Evolutionary conservation across 306 rosid genomes (phyloP), one percentile per base, ranked within the genome.

Genomic region (Fagus sylvatica): DNA sequence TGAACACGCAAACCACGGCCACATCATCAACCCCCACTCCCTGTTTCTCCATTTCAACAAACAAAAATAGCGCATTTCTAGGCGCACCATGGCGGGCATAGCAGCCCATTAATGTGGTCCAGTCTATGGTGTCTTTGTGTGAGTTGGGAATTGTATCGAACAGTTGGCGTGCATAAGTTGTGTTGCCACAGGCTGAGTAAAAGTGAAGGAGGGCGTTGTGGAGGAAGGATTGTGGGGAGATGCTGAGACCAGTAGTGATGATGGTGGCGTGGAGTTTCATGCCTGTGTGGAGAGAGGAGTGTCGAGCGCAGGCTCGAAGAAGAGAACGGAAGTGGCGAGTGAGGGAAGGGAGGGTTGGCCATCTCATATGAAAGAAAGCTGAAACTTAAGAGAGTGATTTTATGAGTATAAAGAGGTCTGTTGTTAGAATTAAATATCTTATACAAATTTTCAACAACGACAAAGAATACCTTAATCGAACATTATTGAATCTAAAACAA

Each of bases 101-200:
- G 83, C 86, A 72, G 34, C 90, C 82, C 76, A 93, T 83, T 49
- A 93, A 81, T 34, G 87, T 32, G 36, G 97, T 93, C 88, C 87
- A 93, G 81, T 90, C 96, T 9, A 88, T 86, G 11, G 86, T 69
- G 78, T 90, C 97, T 51, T 85, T 89, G 76, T 83, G 92, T 13
- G 88, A 83, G 39, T 73, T 73, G 72, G 96, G 96, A 71, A 93
- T 90, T 87, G 80, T 75, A 39, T 80, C 87, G 78, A 93, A 90
- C 86, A 90, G 41, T 34, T 80, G 67, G 60, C 57, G 86, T 0
- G 96, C 92, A 66, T 57, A 73, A 0, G 49, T 0, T 3, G 56
- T 16, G 3, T 42, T 56, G 28, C 81, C 85, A 3, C 69, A 74
- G 0, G 84, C 64, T 0, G 86, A 83, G 12, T 90, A 86, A 0